phyloP scores from a whole-genome alignment of 2,329 filamentous ascomycete species.

The Monilinia laxa region DNA sequence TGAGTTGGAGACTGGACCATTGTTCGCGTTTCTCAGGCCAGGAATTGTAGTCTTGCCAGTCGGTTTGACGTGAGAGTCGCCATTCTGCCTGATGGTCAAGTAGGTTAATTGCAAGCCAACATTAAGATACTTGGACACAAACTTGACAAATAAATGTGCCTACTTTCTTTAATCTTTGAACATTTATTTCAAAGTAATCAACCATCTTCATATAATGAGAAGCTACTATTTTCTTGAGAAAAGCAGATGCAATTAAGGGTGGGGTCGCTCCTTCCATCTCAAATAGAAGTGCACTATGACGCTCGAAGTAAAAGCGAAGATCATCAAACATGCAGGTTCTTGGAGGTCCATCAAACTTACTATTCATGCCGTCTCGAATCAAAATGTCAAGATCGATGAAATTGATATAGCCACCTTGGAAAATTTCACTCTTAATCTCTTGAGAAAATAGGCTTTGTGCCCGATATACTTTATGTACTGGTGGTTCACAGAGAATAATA shows the following conservation, averaged over 20 bases:
- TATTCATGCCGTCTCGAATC: not conserved
- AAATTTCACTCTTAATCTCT: constrained; percentile 4
- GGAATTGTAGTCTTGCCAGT: not conserved
- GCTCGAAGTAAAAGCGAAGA: constrained; percentile 25
- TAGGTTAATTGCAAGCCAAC: not conserved
- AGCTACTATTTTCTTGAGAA: constrained; percentile 23
- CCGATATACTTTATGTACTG: constrained; percentile 7
- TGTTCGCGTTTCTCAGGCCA: too few relatives aligned
- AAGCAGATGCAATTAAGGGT: not conserved
- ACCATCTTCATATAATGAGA: constrained; percentile 25
- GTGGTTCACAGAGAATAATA: constrained; percentile 8
- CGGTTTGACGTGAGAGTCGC: constrained; percentile 1
- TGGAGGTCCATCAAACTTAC: constrained; percentile 10
- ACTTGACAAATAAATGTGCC: not conserved
- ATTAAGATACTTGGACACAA: too few relatives aligned
- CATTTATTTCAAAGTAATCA: constrained; percentile 16
- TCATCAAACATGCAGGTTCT: constrained; percentile 26
- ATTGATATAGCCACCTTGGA: constrained; percentile 14
- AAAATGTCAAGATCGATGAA: constrained; percentile 8
- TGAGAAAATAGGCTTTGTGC: not conserved
- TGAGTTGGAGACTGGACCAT: too few relatives aligned
- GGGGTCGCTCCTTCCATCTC: not conserved
- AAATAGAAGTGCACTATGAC: constrained; percentile 11
- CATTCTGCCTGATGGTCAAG: not conserved
- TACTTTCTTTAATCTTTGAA: constrained; percentile 2